phyloP scores from a whole-genome alignment of 2,329 filamentous ascomycete species.

The Cercospora beticola region DNA sequence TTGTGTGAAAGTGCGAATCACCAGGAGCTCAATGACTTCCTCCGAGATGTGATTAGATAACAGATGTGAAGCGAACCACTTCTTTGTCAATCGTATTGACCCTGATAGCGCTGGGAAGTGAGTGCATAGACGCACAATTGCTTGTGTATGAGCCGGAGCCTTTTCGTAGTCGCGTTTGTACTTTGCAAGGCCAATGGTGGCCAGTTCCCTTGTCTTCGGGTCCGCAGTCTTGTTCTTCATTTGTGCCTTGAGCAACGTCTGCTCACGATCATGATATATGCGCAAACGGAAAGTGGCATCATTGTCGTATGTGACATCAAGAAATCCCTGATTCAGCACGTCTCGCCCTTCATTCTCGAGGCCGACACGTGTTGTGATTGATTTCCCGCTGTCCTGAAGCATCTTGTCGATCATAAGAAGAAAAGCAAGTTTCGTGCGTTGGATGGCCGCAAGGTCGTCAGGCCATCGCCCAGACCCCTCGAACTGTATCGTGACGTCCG shows the following conservation, averaged over 20 bases:
- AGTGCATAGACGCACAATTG: conserved; percentile 75
- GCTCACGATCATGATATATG: conserved; percentile 85
- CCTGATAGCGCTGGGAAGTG: conserved; percentile 76
- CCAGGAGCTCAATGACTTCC: conserved; percentile 82
- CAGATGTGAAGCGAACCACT: conserved; percentile 85
- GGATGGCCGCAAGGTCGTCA: conserved; percentile 84
- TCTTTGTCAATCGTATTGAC: conserved; percentile 80
- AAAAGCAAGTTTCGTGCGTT: conserved; percentile 91
- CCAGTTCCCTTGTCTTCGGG: conserved; percentile 64
- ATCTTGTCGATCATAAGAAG: conserved; percentile 70
- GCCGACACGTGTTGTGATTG: conserved; percentile 68
- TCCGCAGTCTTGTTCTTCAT: conserved; percentile 71
- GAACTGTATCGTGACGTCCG: conserved; percentile 83
- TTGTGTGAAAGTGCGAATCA: conserved; percentile 73
- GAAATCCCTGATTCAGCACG: conserved; percentile 73
- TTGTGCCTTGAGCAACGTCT: conserved; percentile 73
- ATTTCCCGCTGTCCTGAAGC: conserved; percentile 61
- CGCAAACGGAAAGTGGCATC: conserved; percentile 78
- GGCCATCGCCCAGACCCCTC: conserved; percentile 94
- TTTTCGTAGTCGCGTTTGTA: conserved; percentile 72
- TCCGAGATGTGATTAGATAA: conserved; percentile 72
- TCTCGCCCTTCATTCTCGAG: conserved; percentile 72
- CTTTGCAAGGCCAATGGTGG: conserved; percentile 65
- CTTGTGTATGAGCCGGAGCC: conserved; percentile 76
- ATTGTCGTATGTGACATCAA: conserved; percentile 74